A percentile compares a stretch with the other conserved stretches of the same genome.
phyloP scores from a whole-genome alignment of 306 rosid species.

The Hylodesmum podocarpum region DNA sequence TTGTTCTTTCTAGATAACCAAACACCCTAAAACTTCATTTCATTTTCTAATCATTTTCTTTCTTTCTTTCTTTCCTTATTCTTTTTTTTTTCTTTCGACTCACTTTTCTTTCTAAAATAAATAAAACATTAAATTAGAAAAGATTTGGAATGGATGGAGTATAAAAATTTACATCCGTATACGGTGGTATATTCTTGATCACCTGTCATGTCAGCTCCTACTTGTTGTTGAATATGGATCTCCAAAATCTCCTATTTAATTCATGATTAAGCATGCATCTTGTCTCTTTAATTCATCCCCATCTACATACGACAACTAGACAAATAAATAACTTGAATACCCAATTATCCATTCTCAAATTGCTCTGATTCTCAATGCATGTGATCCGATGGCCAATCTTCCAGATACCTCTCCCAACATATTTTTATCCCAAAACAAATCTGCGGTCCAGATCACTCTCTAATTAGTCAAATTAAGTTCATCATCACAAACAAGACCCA shows the following conservation, averaged over 20 bases:
- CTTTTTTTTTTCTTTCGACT: no score
- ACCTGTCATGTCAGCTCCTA: slow-evolving; percentile 29
- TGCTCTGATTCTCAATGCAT: slow-evolving; percentile 20
- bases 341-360: slow-evolving; percentile 11
- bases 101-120: no score
- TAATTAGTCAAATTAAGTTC: slow-evolving; percentile 4
- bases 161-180: not conserved
- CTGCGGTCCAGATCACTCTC: slow-evolving; percentile 38
- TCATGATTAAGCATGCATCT: not conserved
- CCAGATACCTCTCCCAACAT: not conserved
- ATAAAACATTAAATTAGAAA: no score
- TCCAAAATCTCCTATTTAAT: slow-evolving; percentile 35
- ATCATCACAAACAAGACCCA: slow-evolving; percentile 33
- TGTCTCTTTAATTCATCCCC: not conserved
- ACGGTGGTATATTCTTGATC: slow-evolving; percentile 20
- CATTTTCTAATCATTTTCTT: no score
- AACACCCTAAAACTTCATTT: no score
- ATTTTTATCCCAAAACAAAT: not conserved
- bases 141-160: no score
- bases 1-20: no score
- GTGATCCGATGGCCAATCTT: slow-evolving; percentile 20
- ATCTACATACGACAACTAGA: not conserved
- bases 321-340: slow-evolving; percentile 14
- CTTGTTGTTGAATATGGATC: slow-evolving; percentile 16
- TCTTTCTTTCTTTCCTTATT: no score